A percentile compares a stretch with the other conserved stretches of the same genome.
Evolutionary conservation across 1,284 basidiomycete species (phyloP).

Genomic region (Rhodofomes roseus): DNA sequence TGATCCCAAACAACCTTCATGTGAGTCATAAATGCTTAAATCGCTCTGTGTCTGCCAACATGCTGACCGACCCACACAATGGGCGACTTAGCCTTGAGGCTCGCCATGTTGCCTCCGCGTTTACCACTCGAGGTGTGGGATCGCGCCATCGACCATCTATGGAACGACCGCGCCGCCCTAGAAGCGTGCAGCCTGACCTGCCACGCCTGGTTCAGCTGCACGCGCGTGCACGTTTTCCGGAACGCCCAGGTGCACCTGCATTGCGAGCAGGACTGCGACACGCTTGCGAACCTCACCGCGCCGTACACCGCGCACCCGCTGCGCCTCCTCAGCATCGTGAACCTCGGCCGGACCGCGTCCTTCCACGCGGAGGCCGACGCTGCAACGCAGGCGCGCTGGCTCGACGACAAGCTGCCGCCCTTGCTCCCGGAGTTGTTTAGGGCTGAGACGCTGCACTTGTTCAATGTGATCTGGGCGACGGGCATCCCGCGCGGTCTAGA

Average conservation of each 20-base stretch:
- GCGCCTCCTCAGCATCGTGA: not conserved
- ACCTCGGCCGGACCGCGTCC: not conserved
- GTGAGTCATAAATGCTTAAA: too few species aligned
- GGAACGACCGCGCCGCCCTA: not conserved
- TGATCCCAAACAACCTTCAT: too few species aligned
- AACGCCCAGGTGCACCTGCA: not conserved
- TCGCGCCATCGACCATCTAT: not conserved
- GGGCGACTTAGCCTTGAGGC: too few species aligned
- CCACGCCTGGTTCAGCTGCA: not conserved
- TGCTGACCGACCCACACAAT: too few species aligned
- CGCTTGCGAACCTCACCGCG: not conserved
- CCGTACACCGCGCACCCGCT: not conserved
- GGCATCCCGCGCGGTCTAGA: not conserved
- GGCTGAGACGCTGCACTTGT: not conserved
- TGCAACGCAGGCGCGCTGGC: not conserved
- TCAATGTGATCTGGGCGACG: not conserved
- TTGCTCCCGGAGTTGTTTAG: not conserved
- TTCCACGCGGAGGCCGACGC: not conserved
- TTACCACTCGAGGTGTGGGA: not conserved
- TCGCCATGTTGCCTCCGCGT: not conserved
- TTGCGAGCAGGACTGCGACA: not conserved
- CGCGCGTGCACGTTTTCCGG: not conserved
- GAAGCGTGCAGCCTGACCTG: not conserved
- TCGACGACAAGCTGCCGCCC: not conserved
- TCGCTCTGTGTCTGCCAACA: too few species aligned